phyloP scores from a whole-genome alignment of 2,329 filamentous ascomycete species.

The Trichoderma atrobrunneum region DNA sequence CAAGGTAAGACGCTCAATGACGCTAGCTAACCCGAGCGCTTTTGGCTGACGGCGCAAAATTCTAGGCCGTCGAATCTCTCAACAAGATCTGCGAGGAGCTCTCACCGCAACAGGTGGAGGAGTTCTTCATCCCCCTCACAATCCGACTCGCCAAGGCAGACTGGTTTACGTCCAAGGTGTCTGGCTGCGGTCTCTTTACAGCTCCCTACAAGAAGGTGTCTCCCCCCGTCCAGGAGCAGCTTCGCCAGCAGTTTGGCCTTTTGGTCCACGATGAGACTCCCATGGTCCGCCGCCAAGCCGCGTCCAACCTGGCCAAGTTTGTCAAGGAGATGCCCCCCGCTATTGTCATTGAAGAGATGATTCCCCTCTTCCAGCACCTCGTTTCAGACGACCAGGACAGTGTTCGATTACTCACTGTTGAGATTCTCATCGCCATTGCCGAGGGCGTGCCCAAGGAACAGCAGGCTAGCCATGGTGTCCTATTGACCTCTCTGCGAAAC shows the following conservation, averaged over 20 bases:
- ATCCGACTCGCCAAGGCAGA: slow-evolving; percentile 97
- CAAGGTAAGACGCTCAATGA: slow-evolving; percentile 63
- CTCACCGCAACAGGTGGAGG: slow-evolving; percentile 88
- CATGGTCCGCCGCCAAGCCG: slow-evolving; percentile 96
- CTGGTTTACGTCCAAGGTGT: slow-evolving; percentile 99
- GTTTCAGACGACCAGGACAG: slow-evolving; percentile 97
- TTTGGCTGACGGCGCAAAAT: slow-evolving; percentile 17
- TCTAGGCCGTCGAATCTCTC: slow-evolving; percentile 91
- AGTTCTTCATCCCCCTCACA: slow-evolving; percentile 94
- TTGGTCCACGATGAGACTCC: slow-evolving; percentile 98
- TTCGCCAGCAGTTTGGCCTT: slow-evolving; percentile 86
- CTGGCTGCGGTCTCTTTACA: slow-evolving; percentile 92
- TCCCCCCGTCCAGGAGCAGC: slow-evolving; percentile 80
- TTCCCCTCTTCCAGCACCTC: slow-evolving; percentile 95
- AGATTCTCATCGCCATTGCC: slow-evolving; percentile 92
- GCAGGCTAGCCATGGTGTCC: slow-evolving; percentile 90
- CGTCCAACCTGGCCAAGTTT: slow-evolving; percentile 95
- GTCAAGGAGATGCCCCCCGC: slow-evolving; percentile 93
- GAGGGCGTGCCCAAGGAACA: slow-evolving; percentile 98
- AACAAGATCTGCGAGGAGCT: slow-evolving; percentile 98
- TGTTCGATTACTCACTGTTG: slow-evolving; percentile 90
- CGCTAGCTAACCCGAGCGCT: neutral
- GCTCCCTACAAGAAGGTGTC: slow-evolving; percentile 90
- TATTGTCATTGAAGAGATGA: slow-evolving; percentile 97
- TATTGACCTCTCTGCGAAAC: slow-evolving; percentile 84